Evolutionary conservation across 129 eudicot genomes (phyloP).

Genomic region (Escallonia herrerae): DNA sequence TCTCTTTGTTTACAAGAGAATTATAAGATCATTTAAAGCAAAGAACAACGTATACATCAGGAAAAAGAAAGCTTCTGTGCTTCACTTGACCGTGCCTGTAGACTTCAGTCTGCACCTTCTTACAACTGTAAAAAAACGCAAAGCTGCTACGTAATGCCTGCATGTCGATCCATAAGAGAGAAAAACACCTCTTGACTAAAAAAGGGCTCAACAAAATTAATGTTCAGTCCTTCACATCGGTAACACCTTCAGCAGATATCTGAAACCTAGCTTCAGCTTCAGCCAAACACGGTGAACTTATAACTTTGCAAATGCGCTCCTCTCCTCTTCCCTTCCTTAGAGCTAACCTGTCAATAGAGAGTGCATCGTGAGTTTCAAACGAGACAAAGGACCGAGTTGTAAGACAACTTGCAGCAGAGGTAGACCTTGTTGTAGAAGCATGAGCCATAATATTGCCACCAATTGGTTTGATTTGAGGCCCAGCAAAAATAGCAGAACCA

Average conservation of each 20-base stretch:
- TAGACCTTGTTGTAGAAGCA: conserved; percentile 91
- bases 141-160: too few relatives aligned
- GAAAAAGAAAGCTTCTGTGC: too few relatives aligned
- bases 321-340: conserved; percentile 89
- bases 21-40: too few relatives aligned
- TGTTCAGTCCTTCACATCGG: conserved; percentile 77
- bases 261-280: conserved; percentile 98
- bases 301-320: conserved; percentile 87
- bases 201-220: neutral
- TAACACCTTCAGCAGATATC: conserved; percentile 72
- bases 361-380: neutral
- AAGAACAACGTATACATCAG: too few relatives aligned
- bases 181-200: too few relatives aligned
- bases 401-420: neutral
- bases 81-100: too few relatives aligned
- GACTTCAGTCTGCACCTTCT: too few relatives aligned
- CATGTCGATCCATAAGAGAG: too few relatives aligned
- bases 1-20: too few relatives aligned
- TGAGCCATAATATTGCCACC: conserved; percentile 98
- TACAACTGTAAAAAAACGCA: too few relatives aligned
- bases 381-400: neutral
- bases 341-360: conserved; percentile 48
- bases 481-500: conserved; percentile 88
- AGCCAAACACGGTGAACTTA: conserved; percentile 92
- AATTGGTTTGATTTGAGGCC: conserved; percentile 91